Evolutionary conservation across 1,139 yeast genomes (phyloP), one percentile per base, ranked within the genome.

Genomic region (Geotrichum histeridarum): DNA sequence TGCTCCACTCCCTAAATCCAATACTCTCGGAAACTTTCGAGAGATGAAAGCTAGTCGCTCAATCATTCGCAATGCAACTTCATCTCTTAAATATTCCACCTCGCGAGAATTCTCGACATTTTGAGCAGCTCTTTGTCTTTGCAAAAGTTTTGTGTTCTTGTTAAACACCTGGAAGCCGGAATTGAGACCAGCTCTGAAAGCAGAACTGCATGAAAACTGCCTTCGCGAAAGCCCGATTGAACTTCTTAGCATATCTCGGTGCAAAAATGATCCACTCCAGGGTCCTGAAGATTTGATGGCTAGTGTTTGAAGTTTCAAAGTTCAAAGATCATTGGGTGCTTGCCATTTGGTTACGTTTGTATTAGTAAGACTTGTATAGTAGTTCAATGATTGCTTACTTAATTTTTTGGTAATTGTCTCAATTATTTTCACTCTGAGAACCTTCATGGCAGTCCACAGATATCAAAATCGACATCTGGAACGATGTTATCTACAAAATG

Each of bases 11-110:
- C 96, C 96, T 56, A 85, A 77, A 66, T 88, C 95, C 55, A 88
- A 70, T 33, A 84, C 77, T 35, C 74, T 72, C 15, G 77, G 74
- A 62, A 87, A 82, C 33, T 79, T 78, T 54, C 93, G 73, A 42
- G 86, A 83, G 49, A 88, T 79, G 65, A 86, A 86, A 2, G 90
- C 83, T 51, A 88, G 69, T 57, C 96, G 74, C 63, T 87, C 95
- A 32, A 86, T 79, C 32, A 91, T 83, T 56, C 88, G 79, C 27
- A 73, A 65, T 0, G 94, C 91, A 12, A 86, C 81, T 65, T 86
- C 95, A 64, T 85, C 84, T 51, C 89, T 75, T 39, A 88, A 70
- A 65, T 87, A 88, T 60, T 88, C 95, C n/a, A 80, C 86, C 61
- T 79, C 75, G 31, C 82, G 70, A 17, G 87, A 80, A 11, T 72